Conservation (phyloP, 768 basidiomycete species). For the Clitopilus hobsonii region DNA sequence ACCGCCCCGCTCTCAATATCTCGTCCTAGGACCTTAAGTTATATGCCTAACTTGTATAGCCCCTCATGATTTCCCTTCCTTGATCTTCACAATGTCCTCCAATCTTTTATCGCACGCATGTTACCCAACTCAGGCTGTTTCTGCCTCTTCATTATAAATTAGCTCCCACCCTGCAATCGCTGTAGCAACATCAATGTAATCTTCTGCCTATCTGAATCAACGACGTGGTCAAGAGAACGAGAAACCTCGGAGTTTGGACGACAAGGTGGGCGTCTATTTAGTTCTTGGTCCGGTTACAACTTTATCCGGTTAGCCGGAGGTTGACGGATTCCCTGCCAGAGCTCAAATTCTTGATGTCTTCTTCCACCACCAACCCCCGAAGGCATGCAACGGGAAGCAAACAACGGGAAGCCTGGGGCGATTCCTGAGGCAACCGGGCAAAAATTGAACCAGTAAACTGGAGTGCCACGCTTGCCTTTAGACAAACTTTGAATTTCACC, state of each 20-base stretch:
- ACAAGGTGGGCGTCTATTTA: too few relatives aligned
- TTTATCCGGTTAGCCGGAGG: too few relatives aligned
- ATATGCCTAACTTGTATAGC: neutral
- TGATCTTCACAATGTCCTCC: neutral
- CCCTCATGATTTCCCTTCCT: neutral
- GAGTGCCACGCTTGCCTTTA: too few relatives aligned
- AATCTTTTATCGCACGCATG: neutral
- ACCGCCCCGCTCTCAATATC: neutral
- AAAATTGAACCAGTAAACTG: too few relatives aligned
- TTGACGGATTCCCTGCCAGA: too few relatives aligned
- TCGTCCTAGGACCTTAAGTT: neutral
- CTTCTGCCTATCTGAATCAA: neutral
- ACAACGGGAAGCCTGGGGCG: too few relatives aligned
- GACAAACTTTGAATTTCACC: too few relatives aligned
- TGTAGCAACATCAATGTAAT: neutral
- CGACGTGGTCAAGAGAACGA: neutral
- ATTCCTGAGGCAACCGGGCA: too few relatives aligned
- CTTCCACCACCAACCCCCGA: too few relatives aligned
- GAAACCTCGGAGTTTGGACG: neutral
- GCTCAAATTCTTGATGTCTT: too few relatives aligned
- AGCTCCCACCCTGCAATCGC: neutral
- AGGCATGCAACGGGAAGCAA: too few relatives aligned
- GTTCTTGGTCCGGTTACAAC: too few relatives aligned
- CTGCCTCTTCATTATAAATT: neutral
- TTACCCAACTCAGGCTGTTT: neutral